These are phyloP conservation scores for Platanthera zijinensis DNA, from an alignment of 106 monocot species.

Conservation along the genomic window DNA sequence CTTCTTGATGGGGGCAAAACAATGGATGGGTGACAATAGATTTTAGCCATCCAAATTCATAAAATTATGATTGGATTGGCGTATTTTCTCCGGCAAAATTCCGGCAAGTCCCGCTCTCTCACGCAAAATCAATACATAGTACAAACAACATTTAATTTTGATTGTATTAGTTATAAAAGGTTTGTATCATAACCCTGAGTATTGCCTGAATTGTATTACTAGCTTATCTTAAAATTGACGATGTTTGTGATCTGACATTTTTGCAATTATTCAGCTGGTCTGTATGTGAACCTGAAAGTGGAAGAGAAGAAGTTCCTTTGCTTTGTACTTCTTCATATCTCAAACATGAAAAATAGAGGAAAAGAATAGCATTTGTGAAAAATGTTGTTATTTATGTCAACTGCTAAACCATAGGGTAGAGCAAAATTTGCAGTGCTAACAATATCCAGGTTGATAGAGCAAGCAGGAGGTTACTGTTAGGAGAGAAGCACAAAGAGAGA, in stretches of 20 bases:
- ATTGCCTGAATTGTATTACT: neutral
- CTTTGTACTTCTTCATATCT: constrained; percentile 65
- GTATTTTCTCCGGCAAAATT: constrained; percentile 96
- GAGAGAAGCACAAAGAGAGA: too few species aligned
- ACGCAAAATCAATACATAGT: neutral
- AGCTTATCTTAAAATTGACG: neutral
- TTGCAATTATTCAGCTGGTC: constrained; percentile 39
- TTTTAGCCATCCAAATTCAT: constrained; percentile 53
- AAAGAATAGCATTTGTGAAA: neutral
- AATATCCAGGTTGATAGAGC: too few species aligned
- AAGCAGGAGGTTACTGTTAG: too few species aligned
- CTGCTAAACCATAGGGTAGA: neutral
- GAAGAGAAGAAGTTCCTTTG: constrained; percentile 39
- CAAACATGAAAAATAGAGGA: neutral
- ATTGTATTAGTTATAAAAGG: neutral
- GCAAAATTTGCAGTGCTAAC: too few species aligned
- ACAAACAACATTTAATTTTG: neutral
- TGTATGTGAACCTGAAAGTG: constrained; percentile 45
- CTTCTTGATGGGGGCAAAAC: constrained; percentile 42
- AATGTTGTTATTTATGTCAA: neutral
- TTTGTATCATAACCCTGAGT: neutral
- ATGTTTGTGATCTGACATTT: neutral
- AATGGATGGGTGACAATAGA: constrained; percentile 67
- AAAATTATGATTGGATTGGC: constrained; percentile 85
- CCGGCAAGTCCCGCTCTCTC: constrained; percentile 31